Conservation (phyloP, 257 asterid genomes). For the Eucommia ulmoides region DNA sequence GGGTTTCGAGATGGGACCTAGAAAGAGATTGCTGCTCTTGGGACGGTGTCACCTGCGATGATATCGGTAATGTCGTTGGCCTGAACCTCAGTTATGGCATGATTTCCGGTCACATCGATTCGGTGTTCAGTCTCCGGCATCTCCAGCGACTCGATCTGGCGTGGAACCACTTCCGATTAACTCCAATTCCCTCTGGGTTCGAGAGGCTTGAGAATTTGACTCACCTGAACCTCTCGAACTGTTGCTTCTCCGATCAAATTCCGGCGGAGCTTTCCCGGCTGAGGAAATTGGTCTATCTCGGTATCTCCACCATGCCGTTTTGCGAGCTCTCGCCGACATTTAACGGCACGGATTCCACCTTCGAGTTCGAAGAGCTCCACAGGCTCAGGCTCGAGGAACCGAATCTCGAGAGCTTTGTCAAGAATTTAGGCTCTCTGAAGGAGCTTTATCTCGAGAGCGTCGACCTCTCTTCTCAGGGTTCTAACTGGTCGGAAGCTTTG, state of each 20-base stretch:
- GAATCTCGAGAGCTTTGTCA: neutral
- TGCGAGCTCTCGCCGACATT: neutral
- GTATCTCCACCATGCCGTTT: neutral
- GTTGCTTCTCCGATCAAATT: neutral
- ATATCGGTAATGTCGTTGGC: neutral
- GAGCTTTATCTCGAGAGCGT: neutral
- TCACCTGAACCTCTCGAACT: neutral
- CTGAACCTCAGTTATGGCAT: neutral
- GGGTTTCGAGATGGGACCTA: neutral
- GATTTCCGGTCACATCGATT: neutral
- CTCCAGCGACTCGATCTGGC: neutral
- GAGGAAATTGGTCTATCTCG: neutral
- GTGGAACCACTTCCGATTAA: neutral
- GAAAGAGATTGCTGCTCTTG: neutral
- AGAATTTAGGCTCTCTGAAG: neutral
- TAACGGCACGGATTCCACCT: neutral
- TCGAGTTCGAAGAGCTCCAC: neutral
- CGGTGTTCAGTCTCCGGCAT: neutral
- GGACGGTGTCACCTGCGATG: neutral
- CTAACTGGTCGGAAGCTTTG: neutral
- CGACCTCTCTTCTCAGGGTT: neutral
- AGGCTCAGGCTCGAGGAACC: constrained; percentile 1
- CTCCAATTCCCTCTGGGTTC: neutral
- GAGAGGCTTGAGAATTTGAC: neutral
- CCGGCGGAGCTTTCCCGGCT: neutral